These are phyloP conservation scores for Didymosphaeria variabile DNA, from an alignment of 2,329 filamentous ascomycete genomes.

Conservation along the genomic window DNA sequence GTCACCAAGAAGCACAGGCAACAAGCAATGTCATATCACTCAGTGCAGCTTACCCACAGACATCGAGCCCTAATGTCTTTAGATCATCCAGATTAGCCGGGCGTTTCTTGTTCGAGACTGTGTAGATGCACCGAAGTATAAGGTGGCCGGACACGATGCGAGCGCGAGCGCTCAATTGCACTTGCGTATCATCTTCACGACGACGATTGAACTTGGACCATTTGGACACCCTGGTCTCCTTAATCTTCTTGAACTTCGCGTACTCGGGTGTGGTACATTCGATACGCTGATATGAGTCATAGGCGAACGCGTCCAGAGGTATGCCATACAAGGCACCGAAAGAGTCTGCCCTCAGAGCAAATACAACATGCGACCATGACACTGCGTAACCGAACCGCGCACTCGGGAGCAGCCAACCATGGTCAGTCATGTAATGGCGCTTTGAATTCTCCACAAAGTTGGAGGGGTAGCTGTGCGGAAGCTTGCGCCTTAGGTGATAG, in stretches of 20 bases:
- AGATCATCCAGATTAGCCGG: not conserved
- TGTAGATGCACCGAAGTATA: slow-evolving; percentile 7
- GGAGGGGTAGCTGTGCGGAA: slow-evolving; percentile 2
- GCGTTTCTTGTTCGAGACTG: not conserved
- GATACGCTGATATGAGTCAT: not conserved
- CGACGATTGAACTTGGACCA: not conserved
- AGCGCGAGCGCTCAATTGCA: not conserved
- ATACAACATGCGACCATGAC: slow-evolving; percentile 2
- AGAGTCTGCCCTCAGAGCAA: not conserved
- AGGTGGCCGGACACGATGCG: slow-evolving; percentile 11
- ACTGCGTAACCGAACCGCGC: slow-evolving; percentile 2
- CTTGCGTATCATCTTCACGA: not conserved
- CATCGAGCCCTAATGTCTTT: not conserved
- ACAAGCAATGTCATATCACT: not conserved
- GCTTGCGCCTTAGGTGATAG: not conserved
- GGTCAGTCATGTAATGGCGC: not conserved
- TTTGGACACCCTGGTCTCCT: not conserved
- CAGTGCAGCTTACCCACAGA: slow-evolving; percentile 1
- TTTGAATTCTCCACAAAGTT: not conserved
- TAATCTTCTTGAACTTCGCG: not conserved
- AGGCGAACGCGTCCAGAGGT: slow-evolving; percentile 3
- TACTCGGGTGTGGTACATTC: not conserved
- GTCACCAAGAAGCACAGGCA: not conserved
- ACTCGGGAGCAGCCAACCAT: not conserved
- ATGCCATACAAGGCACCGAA: not conserved